A percentile compares a stretch with the other conserved stretches of the same genome.
phyloP scores from a whole-genome alignment of 306 rosid species.

The Dicorynia guianensis region DNA sequence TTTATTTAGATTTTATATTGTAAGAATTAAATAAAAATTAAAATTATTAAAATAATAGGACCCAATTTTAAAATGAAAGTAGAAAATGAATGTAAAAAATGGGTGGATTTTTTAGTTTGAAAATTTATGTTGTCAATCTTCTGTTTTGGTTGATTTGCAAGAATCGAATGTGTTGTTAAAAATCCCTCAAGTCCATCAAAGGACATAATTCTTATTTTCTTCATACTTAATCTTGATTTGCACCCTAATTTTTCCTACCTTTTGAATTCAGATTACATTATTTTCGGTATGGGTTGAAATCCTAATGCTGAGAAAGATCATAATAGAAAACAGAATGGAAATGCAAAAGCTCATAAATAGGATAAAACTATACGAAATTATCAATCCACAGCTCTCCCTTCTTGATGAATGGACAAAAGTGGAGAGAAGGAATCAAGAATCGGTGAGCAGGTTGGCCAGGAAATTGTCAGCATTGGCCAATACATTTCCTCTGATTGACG shows the following conservation, averaged over 20 bases:
- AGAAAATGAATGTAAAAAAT: too few species aligned
- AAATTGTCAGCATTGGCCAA: constrained; percentile 60
- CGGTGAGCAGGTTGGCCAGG: constrained; percentile 52
- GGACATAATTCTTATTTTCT: neutral
- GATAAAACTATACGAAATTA: constrained; percentile 56
- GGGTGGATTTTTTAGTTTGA: too few species aligned
- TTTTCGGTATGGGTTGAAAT: constrained; percentile 61
- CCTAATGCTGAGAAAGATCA: constrained; percentile 53
- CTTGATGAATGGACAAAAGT: constrained; percentile 68
- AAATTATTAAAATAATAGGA: too few species aligned
- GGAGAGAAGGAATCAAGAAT: constrained; percentile 70
- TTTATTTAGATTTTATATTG: too few species aligned
- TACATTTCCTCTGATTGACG: constrained; percentile 55
- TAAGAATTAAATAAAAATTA: too few species aligned
- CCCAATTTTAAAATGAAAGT: too few species aligned
- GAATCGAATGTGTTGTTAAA: too few species aligned
- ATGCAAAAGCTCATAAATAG: constrained; percentile 50
- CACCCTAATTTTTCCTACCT: neutral
- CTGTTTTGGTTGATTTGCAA: too few species aligned
- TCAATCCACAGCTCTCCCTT: constrained; percentile 59
- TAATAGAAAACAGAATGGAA: constrained; percentile 54
- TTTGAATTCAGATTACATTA: constrained; percentile 54
- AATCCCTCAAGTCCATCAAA: too few species aligned
- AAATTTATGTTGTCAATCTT: too few species aligned
- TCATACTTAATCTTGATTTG: neutral